A percentile compares a stretch with the other conserved stretches of the same genome.
Evolutionary conservation across 768 basidiomycete species (phyloP).

Genomic region (Imleria badia): DNA sequence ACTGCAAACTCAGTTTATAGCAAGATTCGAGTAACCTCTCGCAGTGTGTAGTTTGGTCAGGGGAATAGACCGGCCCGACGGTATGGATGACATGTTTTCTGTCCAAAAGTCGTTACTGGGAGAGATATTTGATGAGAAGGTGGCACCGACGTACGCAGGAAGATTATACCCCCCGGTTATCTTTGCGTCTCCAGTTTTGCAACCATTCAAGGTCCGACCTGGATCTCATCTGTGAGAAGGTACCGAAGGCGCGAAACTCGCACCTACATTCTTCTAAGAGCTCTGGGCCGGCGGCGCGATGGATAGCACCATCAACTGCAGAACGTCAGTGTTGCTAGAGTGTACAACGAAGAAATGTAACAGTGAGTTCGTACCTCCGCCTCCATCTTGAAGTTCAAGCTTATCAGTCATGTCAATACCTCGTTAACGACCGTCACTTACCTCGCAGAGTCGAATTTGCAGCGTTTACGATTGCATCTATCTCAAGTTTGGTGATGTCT

Average conservation of each 20-base stretch:
- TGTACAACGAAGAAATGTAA: background rate
- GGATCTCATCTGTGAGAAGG: slow-evolving; percentile 40
- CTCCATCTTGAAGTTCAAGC: slow-evolving; percentile 54
- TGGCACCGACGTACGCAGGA: slow-evolving; percentile 58
- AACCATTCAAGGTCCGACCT: slow-evolving; percentile 69
- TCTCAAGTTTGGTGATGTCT: slow-evolving; percentile 69
- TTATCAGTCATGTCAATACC: background rate
- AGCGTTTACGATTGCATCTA: slow-evolving; percentile 81
- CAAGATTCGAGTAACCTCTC: slow-evolving; percentile 63
- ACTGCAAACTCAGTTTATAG: slow-evolving; percentile 60
- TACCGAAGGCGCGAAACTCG: background rate
- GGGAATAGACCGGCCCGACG: slow-evolving; percentile 69
- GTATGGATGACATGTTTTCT: slow-evolving; percentile 78
- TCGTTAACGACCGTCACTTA: slow-evolving; percentile 24
- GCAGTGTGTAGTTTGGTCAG: slow-evolving; percentile 39
- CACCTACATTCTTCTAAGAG: slow-evolving; percentile 68
- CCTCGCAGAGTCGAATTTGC: slow-evolving; percentile 74
- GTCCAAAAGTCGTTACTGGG: background rate
- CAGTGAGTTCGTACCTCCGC: slow-evolving; percentile 55
- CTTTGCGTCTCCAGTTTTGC: slow-evolving; percentile 71
- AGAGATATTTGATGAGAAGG: background rate
- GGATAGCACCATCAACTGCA: slow-evolving; percentile 81
- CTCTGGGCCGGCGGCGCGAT: slow-evolving; percentile 65
- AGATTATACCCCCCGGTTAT: slow-evolving; percentile 76
- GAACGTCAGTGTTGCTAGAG: background rate